phyloP scores from a whole-genome alignment of 2,329 filamentous ascomycete genomes.

The Diatrype stigma region DNA sequence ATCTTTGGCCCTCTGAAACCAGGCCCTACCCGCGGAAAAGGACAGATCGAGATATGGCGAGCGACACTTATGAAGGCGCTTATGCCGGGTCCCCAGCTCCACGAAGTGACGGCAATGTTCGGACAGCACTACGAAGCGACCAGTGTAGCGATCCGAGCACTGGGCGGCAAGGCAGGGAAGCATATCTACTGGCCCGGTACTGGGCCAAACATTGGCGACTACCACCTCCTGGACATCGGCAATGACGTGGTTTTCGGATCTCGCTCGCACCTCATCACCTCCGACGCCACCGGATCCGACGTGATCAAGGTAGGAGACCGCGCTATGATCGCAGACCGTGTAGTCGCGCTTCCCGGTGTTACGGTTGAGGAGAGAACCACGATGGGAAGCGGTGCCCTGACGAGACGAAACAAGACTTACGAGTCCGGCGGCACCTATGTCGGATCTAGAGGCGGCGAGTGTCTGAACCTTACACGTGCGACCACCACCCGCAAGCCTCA shows the following conservation, averaged over 20 bases:
- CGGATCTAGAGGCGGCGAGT: slow-evolving; percentile 47
- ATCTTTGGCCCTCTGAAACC: slow-evolving; percentile 35
- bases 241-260: slow-evolving; percentile 59
- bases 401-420: slow-evolving; percentile 41
- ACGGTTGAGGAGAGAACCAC: slow-evolving; percentile 43
- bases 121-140: slow-evolving; percentile 54
- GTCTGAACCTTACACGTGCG: slow-evolving; percentile 34
- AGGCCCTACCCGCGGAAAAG: slow-evolving; percentile 24
- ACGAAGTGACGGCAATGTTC: slow-evolving; percentile 46
- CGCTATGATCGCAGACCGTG: slow-evolving; percentile 55
- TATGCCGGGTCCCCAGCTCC: slow-evolving; percentile 39
- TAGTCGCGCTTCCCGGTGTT: slow-evolving; percentile 48
- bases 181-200: slow-evolving; percentile 56
- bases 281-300: slow-evolving; percentile 46
- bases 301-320: slow-evolving; percentile 41
- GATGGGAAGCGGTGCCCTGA: slow-evolving; percentile 51
- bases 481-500: background rate
- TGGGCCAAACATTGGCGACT: slow-evolving; percentile 49
- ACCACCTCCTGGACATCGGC: slow-evolving; percentile 51
- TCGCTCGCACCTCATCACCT: slow-evolving; percentile 48
- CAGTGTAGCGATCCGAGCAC: slow-evolving; percentile 43
- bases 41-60: slow-evolving; percentile 39
- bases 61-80: slow-evolving; percentile 40
- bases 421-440: slow-evolving; percentile 44
- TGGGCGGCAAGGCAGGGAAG: slow-evolving; percentile 49